Evolutionary conservation across 805 yeast genomes (phyloP).

Genomic region (Danielia reshetovae): DNA sequence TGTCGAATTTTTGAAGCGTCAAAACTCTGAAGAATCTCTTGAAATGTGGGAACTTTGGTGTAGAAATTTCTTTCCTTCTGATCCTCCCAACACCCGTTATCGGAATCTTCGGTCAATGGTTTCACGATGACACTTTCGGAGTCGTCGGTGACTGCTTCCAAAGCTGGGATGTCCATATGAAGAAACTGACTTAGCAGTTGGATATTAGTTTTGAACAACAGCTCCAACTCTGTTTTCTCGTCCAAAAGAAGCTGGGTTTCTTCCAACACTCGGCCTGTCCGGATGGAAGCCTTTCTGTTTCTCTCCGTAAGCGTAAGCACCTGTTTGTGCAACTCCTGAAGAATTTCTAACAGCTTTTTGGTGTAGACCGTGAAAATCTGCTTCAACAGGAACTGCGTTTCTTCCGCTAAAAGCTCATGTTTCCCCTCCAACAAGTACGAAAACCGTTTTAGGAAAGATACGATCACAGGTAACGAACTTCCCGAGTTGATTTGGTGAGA

Average conservation of each 20-base stretch:
- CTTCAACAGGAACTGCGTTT: slow-evolving; percentile 23
- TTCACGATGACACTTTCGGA: slow-evolving; percentile 8
- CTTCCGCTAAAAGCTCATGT: slow-evolving; percentile 20
- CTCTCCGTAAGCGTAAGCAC: slow-evolving; percentile 32
- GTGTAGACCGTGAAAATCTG: slow-evolving; percentile 42
- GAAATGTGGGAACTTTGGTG: slow-evolving; percentile 46
- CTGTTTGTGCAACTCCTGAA: slow-evolving; percentile 33
- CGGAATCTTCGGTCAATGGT: slow-evolving; percentile 10
- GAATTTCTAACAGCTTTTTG: slow-evolving; percentile 35
- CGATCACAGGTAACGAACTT: slow-evolving; percentile 35
- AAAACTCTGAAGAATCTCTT: slow-evolving; percentile 22
- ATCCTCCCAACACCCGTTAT: slow-evolving; percentile 53
- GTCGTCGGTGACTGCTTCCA: slow-evolving; percentile 25
- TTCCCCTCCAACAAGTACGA: background rate
- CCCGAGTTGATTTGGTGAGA: slow-evolving; percentile 26
- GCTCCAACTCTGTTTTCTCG: slow-evolving; percentile 4
- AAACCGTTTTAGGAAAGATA: slow-evolving; percentile 41
- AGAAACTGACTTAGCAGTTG: slow-evolving; percentile 8
- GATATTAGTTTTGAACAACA: slow-evolving; percentile 4
- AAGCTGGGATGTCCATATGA: slow-evolving; percentile 6
- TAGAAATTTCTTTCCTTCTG: slow-evolving; percentile 65
- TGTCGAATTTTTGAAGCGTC: slow-evolving; percentile 8
- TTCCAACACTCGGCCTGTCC: slow-evolving; percentile 59
- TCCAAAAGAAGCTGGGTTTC: slow-evolving; percentile 31
- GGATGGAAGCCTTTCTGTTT: slow-evolving; percentile 53